A percentile compares a stretch with the other conserved stretches of the same genome.
Conservation (phyloP, 1,139 yeast species). For the Arxiozyma bovina region DNA sequence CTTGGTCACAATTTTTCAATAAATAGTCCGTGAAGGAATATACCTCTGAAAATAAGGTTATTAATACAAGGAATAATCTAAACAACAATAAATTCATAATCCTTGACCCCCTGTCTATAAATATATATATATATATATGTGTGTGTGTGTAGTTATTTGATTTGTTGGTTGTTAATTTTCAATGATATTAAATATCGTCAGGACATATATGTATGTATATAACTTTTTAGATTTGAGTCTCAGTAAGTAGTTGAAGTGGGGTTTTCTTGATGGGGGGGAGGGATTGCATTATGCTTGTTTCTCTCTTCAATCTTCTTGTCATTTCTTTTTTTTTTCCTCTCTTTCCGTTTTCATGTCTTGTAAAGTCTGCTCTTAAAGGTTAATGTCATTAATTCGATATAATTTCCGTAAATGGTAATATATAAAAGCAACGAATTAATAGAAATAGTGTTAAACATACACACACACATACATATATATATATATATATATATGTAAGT, state of each 20-base stretch:
- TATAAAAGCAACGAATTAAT: background rate
- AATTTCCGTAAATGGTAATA: no score
- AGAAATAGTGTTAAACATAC: background rate
- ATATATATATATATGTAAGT: background rate
- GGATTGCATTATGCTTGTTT: no score
- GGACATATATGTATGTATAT: no score
- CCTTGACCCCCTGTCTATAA: no score
- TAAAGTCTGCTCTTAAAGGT: no score
- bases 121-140: background rate
- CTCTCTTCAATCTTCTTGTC: no score
- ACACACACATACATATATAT: background rate
- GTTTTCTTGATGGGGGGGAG: no score
- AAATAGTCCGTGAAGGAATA: conserved; percentile 33
- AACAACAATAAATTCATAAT: background rate
- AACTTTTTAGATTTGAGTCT: no score
- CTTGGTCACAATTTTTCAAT: conserved; percentile 70
- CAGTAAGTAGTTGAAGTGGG: no score
- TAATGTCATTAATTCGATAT: no score
- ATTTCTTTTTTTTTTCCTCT: no score
- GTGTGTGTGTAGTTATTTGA: background rate
- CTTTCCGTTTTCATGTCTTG: no score
- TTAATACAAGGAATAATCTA: background rate
- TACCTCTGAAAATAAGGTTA: background rate
- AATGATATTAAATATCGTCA: background rate
- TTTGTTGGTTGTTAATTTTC: background rate